Percentiles rank a stretch among this genome's conserved stretches.
phyloP scores from a whole-genome alignment of 2,329 filamentous ascomycete species.

The Claviceps arundinis region DNA sequence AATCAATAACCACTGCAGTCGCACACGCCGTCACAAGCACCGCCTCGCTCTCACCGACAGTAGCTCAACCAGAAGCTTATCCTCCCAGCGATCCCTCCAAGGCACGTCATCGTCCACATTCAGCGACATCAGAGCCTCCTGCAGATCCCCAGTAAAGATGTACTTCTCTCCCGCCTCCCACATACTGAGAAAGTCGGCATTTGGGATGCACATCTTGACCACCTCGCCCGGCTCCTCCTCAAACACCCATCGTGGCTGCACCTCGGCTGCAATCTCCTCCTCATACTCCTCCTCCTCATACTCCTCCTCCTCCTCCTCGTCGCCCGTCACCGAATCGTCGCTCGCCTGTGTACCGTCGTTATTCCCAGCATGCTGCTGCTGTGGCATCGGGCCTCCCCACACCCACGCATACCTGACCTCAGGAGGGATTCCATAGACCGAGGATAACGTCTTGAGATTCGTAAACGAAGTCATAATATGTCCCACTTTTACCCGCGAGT shows the following conservation, averaged over 20 bases:
- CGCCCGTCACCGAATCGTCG: background rate
- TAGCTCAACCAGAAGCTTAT: constrained; percentile 4
- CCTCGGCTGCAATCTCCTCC: constrained; percentile 1
- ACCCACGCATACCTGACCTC: background rate
- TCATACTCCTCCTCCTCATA: background rate
- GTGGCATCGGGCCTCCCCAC: background rate
- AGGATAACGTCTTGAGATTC: constrained; percentile 10
- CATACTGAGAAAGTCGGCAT: constrained; percentile 2
- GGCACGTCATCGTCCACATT: constrained; percentile 3
- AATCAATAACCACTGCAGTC: no score
- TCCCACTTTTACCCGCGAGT: constrained; percentile 10
- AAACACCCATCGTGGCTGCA: constrained; percentile 7
- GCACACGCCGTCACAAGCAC: background rate
- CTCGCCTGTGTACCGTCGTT: constrained; percentile 1
- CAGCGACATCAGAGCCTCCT: constrained; percentile 3
- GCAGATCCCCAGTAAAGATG: constrained; percentile 9
- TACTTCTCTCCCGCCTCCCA: constrained; percentile 9
- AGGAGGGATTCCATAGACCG: constrained; percentile 13
- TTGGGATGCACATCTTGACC: constrained; percentile 8
- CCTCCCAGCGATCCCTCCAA: background rate
- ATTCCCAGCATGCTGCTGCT: background rate
- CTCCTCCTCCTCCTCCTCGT: background rate
- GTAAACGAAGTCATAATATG: constrained; percentile 7
- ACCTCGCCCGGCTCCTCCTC: constrained; percentile 6
- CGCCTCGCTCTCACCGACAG: constrained; percentile 2